Percentiles rank a stretch among this genome's conserved stretches.
Conservation (phyloP, 306 rosid species). For the Inga oerstediana region DNA sequence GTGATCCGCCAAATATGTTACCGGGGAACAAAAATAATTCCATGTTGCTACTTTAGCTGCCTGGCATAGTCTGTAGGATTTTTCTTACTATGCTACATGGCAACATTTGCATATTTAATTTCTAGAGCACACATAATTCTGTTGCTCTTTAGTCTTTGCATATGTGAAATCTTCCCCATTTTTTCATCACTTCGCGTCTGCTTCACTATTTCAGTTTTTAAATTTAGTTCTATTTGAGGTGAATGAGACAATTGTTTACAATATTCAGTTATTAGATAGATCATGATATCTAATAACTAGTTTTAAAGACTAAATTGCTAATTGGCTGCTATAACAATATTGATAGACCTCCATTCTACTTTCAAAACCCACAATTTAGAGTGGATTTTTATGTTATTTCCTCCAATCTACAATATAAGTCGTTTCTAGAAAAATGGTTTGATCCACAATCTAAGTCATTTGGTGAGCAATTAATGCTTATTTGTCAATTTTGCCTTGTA, state of each 20-base stretch:
- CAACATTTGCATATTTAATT: slow-evolving; percentile 6
- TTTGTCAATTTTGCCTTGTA: too few relatives aligned
- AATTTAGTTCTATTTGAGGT: neutral
- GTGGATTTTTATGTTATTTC: neutral
- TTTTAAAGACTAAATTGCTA: neutral
- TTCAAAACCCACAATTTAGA: neutral
- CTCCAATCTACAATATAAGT: too few relatives aligned
- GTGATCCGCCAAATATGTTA: neutral
- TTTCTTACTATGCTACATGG: neutral
- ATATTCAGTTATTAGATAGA: neutral
- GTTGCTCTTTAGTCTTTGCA: neutral
- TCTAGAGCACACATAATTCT: slow-evolving; percentile 1
- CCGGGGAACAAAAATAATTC: slow-evolving; percentile 9
- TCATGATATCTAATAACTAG: slow-evolving; percentile 3
- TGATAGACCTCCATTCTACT: slow-evolving; percentile 1
- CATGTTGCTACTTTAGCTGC: slow-evolving; percentile 5
- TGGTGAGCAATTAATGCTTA: too few relatives aligned
- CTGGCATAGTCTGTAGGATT: slow-evolving; percentile 9
- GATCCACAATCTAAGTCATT: too few relatives aligned
- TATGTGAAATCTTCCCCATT: neutral
- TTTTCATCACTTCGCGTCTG: too few relatives aligned
- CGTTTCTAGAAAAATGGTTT: too few relatives aligned
- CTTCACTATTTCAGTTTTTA: too few relatives aligned
- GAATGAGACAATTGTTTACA: slow-evolving; percentile 1
- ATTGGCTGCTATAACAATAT: neutral